phyloP scores from a whole-genome alignment of 345 rosid genomes.

The Acer campestre region DNA sequence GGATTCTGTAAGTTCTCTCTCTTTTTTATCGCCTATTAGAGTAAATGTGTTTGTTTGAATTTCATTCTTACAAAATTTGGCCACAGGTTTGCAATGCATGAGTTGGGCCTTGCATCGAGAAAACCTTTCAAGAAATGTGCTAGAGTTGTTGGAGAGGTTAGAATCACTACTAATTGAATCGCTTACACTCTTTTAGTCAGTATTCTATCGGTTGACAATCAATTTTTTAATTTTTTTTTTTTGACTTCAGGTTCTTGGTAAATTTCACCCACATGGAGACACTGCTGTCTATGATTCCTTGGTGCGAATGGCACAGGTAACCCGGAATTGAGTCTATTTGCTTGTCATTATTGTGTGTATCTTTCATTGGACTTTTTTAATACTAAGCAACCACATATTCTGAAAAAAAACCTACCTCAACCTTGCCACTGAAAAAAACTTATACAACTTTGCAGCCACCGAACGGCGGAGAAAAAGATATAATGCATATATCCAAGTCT shows the following conservation, averaged over 20 bases:
- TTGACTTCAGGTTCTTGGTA: constrained; percentile 79
- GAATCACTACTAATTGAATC: neutral
- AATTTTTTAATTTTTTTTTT: neutral
- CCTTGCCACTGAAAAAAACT: neutral
- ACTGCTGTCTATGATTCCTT: constrained; percentile 89
- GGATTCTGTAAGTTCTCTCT: constrained; percentile 66
- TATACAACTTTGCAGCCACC: neutral
- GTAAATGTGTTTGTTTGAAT: neutral
- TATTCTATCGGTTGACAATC: too few species aligned
- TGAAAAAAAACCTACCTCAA: neutral
- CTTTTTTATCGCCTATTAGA: neutral
- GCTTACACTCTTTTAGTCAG: neutral
- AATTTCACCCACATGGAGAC: constrained; percentile 98
- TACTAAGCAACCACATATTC: neutral
- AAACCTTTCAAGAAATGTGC: constrained; percentile 98
- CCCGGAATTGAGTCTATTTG: neutral
- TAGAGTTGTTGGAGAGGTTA: constrained; percentile 97
- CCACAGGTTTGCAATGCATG: constrained; percentile 92
- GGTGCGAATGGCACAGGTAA: constrained; percentile 99
- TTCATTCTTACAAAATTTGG: neutral
- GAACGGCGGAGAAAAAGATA: too few species aligned
- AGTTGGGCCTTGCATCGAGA: constrained; percentile 83
- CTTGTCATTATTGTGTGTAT: neutral
- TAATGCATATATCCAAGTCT: neutral
- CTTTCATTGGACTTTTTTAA: neutral